Conservation (phyloP, 83 land plant species). For the Picea abies region DNA sequence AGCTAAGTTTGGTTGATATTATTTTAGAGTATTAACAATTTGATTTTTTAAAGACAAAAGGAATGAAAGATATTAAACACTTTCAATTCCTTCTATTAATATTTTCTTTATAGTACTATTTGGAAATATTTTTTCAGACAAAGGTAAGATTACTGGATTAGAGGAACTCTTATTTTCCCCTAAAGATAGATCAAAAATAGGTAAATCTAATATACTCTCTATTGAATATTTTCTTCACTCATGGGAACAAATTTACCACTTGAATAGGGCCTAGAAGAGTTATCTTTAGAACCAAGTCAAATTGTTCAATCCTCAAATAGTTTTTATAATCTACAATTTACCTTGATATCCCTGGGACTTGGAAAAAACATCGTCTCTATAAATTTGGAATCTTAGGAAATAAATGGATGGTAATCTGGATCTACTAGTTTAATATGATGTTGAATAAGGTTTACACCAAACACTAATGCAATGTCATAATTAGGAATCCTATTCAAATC, state of each 20-base stretch:
- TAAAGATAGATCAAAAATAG: slow-evolving; percentile 57
- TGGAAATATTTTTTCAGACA: slow-evolving; percentile 13
- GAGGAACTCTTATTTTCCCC: slow-evolving; percentile 34
- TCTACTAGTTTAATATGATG: not conserved
- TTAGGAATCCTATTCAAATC: slow-evolving; percentile 5
- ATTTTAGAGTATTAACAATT: not conserved
- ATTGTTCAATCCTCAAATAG: slow-evolving; percentile 2
- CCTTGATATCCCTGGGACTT: slow-evolving; percentile 3
- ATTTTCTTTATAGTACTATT: slow-evolving; percentile 8
- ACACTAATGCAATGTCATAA: not conserved
- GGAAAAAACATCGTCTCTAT: slow-evolving; percentile 40
- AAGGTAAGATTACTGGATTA: slow-evolving; percentile 23
- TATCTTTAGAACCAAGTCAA: not conserved
- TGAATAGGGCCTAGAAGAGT: slow-evolving; percentile 10
- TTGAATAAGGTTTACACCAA: not conserved
- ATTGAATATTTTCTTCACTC: slow-evolving; percentile 18
- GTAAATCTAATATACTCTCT: slow-evolving; percentile 21
- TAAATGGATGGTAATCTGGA: not conserved
- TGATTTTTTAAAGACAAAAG: slow-evolving; percentile 5
- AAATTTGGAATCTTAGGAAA: slow-evolving; percentile 10
- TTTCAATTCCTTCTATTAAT: slow-evolving; percentile 9
- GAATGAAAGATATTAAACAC: slow-evolving; percentile 11
- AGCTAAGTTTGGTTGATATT: slow-evolving; percentile 3
- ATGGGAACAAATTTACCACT: not conserved
- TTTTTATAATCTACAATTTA: not conserved